Conservation (phyloP, 192 early-diverging fungal genomes). For the Coemansia nantahalensis region DNA sequence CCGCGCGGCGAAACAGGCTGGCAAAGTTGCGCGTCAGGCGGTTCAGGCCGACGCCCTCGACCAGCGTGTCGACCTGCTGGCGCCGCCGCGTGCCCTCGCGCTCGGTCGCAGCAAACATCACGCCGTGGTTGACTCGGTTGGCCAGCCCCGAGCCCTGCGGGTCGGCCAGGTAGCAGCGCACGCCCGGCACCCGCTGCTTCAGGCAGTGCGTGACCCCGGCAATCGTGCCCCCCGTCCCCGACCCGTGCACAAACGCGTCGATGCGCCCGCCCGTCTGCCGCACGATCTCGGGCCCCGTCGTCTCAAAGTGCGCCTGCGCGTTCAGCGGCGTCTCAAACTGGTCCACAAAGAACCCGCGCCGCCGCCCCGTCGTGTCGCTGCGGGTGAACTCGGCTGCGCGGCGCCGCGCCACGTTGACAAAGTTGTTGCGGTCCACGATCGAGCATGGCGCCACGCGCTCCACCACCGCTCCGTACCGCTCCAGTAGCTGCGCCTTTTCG, state of each 20-base stretch:
- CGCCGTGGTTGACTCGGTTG: conserved; percentile 85
- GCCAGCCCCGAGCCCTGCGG: conserved; percentile 91
- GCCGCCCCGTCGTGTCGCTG: not conserved
- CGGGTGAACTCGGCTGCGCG: conserved; percentile 66
- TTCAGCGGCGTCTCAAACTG: conserved; percentile 96
- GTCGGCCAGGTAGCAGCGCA: conserved; percentile 80
- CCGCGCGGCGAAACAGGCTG: conserved; percentile 3
- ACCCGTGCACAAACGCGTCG: conserved; percentile 88
- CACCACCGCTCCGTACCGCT: conserved; percentile 79
- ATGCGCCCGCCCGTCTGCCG: conserved; percentile 58
- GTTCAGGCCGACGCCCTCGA: conserved; percentile 96
- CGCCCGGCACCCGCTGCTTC: conserved; percentile 59
- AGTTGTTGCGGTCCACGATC: conserved; percentile 88
- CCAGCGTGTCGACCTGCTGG: conserved; percentile 97
- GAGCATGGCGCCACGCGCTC: conserved; percentile 89
- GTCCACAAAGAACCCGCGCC: conserved; percentile 77
- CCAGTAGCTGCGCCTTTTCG: conserved; percentile 86
- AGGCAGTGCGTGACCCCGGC: conserved; percentile 88
- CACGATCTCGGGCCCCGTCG: conserved; percentile 88
- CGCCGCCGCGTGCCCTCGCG: conserved; percentile 84
- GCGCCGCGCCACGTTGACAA: conserved; percentile 83
- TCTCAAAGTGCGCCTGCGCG: conserved; percentile 70
- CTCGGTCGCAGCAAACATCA: conserved; percentile 88
- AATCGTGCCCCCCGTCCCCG: conserved; percentile 90
- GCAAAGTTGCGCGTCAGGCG: conserved; percentile 87